Base-by-base conservation (phyloP, 2,329 filamentous ascomycete genomes). In the Talaromyces sp. region DNA sequence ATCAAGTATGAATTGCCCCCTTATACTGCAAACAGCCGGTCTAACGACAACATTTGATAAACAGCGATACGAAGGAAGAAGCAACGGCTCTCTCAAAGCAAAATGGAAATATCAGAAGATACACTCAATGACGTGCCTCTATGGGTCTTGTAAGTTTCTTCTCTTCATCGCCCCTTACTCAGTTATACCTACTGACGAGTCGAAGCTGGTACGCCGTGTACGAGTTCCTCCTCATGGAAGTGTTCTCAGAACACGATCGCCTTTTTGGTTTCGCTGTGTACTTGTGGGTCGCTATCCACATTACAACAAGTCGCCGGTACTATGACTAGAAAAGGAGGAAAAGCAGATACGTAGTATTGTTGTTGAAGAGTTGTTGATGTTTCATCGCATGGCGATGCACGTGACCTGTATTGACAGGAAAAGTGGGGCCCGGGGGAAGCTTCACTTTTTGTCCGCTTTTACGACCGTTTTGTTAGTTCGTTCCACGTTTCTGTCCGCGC, bases 141-240 rank as follows among this genome's bases (percentile, higher is more conserved):
- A 22, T 57, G 47, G 30, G 25, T 57, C 7, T 55, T 61, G 59
- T 58, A 32, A 44, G 55, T 58, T 19, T 47, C 11, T 11, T 25
- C 10, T 4, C 17, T 19, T 3, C 22, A 11, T 25, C 11, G 19
- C n/a, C 22, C 10, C 1, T 47, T 22, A 19, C 9, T 10, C 1
- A 11, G 4, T n/a, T n/a, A n/a, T n/a, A n/a, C n/a, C n/a, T n/a
- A 11, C 19, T 47, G 19, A 47, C 44, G 44, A 25, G 17, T 13
- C 19, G 22, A 47, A 47, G 55, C 25, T 61, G 55, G 59, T 55
- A 57, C 9, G 55, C 59, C 6, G 49, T 55, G 1, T 61, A 39
- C 22, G 59, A 61, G 2, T 36, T 32, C 36, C 15, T 61, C 6
- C 15, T 22, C 33, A 17, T 61, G 22, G 55, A 56, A 19, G 28